phyloP scores from a whole-genome alignment of 345 rosid species.

The Salix purpurea region DNA sequence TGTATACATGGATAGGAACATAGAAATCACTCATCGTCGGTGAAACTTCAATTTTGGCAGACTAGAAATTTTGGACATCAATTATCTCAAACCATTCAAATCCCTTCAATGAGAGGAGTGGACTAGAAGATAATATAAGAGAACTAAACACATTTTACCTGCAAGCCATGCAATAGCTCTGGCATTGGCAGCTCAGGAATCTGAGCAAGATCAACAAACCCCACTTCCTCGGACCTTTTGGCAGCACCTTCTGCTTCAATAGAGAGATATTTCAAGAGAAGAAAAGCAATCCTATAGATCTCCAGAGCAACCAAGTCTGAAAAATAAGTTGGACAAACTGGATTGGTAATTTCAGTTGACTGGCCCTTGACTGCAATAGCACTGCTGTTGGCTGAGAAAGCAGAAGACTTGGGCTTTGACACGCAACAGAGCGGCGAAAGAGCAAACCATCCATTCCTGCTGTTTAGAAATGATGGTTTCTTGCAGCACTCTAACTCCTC shows the following conservation, averaged over 20 bases:
- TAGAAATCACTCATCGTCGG: background rate
- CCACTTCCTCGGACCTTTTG: slow-evolving; percentile 79
- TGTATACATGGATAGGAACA: background rate
- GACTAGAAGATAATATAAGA: background rate
- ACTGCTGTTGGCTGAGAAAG: slow-evolving; percentile 35
- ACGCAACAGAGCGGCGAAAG: slow-evolving; percentile 63
- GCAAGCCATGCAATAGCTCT: slow-evolving; percentile 80
- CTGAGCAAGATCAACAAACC: slow-evolving; percentile 75
- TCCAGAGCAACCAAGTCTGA: slow-evolving; percentile 79
- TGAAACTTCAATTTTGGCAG: background rate
- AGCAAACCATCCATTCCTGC: slow-evolving; percentile 81
- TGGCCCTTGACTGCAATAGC: slow-evolving; percentile 52
- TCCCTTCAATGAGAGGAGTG: background rate
- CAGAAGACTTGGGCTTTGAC: slow-evolving; percentile 35
- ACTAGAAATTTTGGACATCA: background rate
- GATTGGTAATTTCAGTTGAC: slow-evolving; percentile 30
- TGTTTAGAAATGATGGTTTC: slow-evolving; percentile 52
- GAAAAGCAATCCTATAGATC: slow-evolving; percentile 71
- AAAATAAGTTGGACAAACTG: slow-evolving; percentile 53
- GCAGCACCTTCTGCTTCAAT: slow-evolving; percentile 80
- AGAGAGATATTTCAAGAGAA: slow-evolving; percentile 72
- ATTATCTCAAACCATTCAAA: background rate
- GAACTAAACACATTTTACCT: slow-evolving; percentile 40
- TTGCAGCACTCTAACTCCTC: slow-evolving; percentile 63
- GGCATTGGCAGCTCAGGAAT: slow-evolving; percentile 98